phyloP scores from a whole-genome alignment of 1,139 yeast species.

The Lodderomyces orthopsilosis region DNA sequence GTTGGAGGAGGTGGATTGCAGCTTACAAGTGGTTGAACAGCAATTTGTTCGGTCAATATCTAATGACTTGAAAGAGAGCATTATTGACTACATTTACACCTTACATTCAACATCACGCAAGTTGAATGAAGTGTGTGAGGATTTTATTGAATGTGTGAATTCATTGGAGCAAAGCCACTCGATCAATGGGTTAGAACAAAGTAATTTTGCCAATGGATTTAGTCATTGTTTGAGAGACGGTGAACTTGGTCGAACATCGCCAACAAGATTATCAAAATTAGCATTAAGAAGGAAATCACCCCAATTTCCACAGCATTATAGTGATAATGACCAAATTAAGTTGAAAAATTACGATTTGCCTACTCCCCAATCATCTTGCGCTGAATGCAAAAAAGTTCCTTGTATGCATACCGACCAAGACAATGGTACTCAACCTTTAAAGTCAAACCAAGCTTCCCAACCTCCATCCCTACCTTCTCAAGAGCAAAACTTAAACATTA shows the following conservation, averaged over 20 bases:
- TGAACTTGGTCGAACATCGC: conserved; percentile 12
- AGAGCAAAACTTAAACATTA: background rate
- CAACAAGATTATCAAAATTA: conserved; percentile 12
- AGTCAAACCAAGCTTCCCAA: conserved; percentile 1
- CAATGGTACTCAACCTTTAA: conserved; percentile 3
- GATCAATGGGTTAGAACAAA: conserved; percentile 1
- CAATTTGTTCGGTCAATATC: conserved; percentile 50
- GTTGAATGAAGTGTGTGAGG: conserved; percentile 30
- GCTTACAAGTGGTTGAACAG: conserved; percentile 48
- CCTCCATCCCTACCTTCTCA: conserved; percentile 6
- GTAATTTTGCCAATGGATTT: background rate
- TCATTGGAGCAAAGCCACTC: conserved; percentile 2
- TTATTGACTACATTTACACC: conserved; percentile 40
- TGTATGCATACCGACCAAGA: conserved; percentile 10
- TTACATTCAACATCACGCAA: conserved; percentile 33
- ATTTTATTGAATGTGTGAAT: conserved; percentile 19
- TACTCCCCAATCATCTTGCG: conserved; percentile 14
- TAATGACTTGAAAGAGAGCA: conserved; percentile 41
- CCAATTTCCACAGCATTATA: background rate
- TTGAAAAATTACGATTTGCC: conserved; percentile 11
- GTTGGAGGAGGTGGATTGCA: conserved; percentile 48
- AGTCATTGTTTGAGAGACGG: conserved; percentile 3
- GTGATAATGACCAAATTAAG: conserved; percentile 8
- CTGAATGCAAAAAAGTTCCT: conserved; percentile 12
- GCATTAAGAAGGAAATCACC: conserved; percentile 1